A percentile compares a stretch with the other conserved stretches of the same genome.
These are phyloP conservation scores for Backusella parvicylindrica DNA, from an alignment of 192 early-diverging fungal species.

Conservation along the genomic window DNA sequence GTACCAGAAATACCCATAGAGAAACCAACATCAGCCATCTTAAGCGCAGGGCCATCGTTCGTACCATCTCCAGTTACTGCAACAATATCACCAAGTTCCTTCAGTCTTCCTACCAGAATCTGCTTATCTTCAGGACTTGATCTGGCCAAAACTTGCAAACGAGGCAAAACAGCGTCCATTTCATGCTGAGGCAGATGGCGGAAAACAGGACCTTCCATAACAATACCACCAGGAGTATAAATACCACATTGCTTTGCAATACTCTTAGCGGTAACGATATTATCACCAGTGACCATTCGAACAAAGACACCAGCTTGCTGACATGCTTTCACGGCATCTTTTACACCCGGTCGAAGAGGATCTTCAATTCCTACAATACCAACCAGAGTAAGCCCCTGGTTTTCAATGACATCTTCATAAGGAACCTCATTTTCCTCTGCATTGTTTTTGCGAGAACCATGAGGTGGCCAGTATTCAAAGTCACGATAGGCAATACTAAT, in stretches of 20 bases:
- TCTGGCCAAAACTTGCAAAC: conserved; percentile 92
- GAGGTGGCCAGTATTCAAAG: conserved; percentile 61
- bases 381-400: conserved; percentile 61
- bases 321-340: conserved; percentile 85
- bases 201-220: conserved; percentile 96
- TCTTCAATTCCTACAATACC: conserved; percentile 97
- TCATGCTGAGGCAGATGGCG: conserved; percentile 75
- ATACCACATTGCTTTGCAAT: conserved; percentile 96
- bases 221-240: conserved; percentile 79
- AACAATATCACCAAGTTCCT: conserved; percentile 89
- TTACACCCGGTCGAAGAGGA: conserved; percentile 93
- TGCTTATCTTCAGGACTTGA: conserved; percentile 95
- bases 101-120: conserved; percentile 86
- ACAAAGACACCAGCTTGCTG: conserved; percentile 91
- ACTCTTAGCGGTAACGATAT: conserved; percentile 85
- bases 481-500: conserved; percentile 87
- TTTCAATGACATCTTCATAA: conserved; percentile 50
- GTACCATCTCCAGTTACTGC: conserved; percentile 99
- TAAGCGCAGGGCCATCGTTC: conserved; percentile 97
- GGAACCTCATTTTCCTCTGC: conserved; percentile 47
- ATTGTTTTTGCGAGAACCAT: neutral
- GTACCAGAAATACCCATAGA: conserved; percentile 99
- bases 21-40: conserved; percentile 95
- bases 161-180: conserved; percentile 90
- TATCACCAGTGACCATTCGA: conserved; percentile 99